These are phyloP conservation scores for Schizonepeta tenuifolia DNA, from an alignment of 257 asterid genomes.

Conservation along the genomic window DNA sequence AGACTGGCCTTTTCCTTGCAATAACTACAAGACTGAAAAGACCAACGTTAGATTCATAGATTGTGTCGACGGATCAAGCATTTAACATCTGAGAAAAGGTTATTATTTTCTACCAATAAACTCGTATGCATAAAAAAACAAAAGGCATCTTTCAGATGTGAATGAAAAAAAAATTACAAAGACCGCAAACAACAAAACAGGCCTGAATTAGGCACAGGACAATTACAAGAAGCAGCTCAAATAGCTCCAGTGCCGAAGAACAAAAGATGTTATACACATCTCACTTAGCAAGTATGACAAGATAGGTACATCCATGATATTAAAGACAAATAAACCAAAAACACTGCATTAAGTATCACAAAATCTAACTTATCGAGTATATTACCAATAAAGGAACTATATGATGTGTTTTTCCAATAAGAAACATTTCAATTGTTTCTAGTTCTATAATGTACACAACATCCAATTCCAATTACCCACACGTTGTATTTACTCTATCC, in stretches of 20 bases:
- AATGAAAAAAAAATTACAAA: slow-evolving; percentile 3
- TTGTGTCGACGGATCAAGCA: slow-evolving; percentile 11
- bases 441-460: background rate
- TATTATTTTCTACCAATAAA: slow-evolving; percentile 15
- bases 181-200: slow-evolving; percentile 11
- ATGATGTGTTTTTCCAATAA: slow-evolving; percentile 7
- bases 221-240: slow-evolving; percentile 17
- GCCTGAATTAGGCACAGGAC: background rate
- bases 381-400: background rate
- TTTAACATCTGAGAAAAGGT: background rate
- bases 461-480: background rate
- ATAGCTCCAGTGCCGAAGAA: slow-evolving; percentile 6
- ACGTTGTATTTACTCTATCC: slow-evolving; percentile 8
- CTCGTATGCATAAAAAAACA: slow-evolving; percentile 12
- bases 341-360: background rate
- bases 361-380: slow-evolving; percentile 2
- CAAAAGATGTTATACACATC: slow-evolving; percentile 9
- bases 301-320: slow-evolving; percentile 22
- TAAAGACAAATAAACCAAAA: slow-evolving; percentile 18
- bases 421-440: slow-evolving; percentile 7
- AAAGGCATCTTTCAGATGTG: slow-evolving; percentile 23
- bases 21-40: slow-evolving; percentile 84
- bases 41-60: slow-evolving; percentile 29
- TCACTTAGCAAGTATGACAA: slow-evolving; percentile 9
- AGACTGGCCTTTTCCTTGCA: slow-evolving; percentile 80